phyloP scores from a whole-genome alignment of 2,329 filamentous ascomycete species.

The Aspergillus sp. region DNA sequence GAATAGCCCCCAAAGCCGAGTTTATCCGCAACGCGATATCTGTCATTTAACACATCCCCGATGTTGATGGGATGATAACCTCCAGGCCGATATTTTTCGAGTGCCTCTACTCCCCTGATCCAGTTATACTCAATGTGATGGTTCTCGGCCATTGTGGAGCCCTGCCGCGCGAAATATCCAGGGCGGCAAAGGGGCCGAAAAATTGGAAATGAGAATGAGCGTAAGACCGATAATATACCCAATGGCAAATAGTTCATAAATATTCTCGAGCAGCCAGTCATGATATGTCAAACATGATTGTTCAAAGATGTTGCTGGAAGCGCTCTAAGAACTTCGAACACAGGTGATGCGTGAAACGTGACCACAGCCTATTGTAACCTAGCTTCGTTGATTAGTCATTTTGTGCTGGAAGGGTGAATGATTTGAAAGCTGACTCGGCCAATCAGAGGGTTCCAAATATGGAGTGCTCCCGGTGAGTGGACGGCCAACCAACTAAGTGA shows the following conservation, averaged over 20 bases:
- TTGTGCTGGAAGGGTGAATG: too few relatives aligned
- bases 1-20: conserved; percentile 45
- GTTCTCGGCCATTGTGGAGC: conserved; percentile 7
- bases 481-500: too few relatives aligned
- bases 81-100: conserved; percentile 32
- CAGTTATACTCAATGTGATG: conserved; percentile 26
- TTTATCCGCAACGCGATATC: conserved; percentile 44
- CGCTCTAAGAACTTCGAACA: too few relatives aligned
- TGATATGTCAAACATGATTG: neutral
- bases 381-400: too few relatives aligned
- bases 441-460: too few relatives aligned
- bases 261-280: neutral
- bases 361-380: too few relatives aligned
- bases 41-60: conserved; percentile 28
- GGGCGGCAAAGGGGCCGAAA: neutral
- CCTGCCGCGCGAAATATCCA: neutral
- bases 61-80: conserved; percentile 38
- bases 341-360: too few relatives aligned
- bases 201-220: neutral
- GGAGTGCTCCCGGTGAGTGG: too few relatives aligned
- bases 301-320: neutral
- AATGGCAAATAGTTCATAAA: neutral
- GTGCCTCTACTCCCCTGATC: conserved; percentile 30
- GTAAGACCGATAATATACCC: neutral
- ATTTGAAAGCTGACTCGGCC: too few relatives aligned